Evolutionary conservation across 2,329 filamentous ascomycete species (phyloP).

Genomic region (Myriosclerotinia curreyana): DNA sequence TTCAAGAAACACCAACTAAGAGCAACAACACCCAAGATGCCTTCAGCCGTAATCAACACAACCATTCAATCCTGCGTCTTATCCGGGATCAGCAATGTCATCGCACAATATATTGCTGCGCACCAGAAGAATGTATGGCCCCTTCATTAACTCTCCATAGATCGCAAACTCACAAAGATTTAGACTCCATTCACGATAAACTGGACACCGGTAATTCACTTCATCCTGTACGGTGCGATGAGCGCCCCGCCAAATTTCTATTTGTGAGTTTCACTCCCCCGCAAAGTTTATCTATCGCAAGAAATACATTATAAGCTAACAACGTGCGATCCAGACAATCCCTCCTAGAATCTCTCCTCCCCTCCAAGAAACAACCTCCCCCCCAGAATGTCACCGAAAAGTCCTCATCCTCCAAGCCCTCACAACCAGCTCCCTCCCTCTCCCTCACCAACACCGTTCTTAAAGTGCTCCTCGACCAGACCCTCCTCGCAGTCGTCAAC

Average conservation of each 20-base stretch:
- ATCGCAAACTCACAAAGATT: conserved; percentile 21
- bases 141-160: background rate
- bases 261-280: conserved; percentile 55
- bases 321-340: conserved; percentile 57
- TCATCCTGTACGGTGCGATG: conserved; percentile 69
- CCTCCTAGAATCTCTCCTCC: conserved; percentile 70
- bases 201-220: conserved; percentile 68
- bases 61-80: conserved; percentile 20
- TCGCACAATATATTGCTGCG: conserved; percentile 68
- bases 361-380: conserved; percentile 48
- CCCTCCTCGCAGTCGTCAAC: conserved; percentile 59
- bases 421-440: conserved; percentile 44
- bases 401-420: too few species aligned
- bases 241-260: conserved; percentile 79
- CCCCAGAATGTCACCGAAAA: background rate
- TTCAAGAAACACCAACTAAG: too few species aligned
- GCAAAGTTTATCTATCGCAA: background rate
- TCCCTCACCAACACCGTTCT: conserved; percentile 26
- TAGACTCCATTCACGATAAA: conserved; percentile 62
- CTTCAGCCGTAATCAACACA: conserved; percentile 18
- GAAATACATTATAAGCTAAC: background rate
- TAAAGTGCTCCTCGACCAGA: conserved; percentile 57
- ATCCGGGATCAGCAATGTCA: conserved; percentile 41
- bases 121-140: conserved; percentile 45
- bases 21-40: conserved; percentile 6